These are phyloP conservation scores for Picochlorum sp. DNA, from an alignment of 139 green algal species.

Conservation along the genomic window DNA sequence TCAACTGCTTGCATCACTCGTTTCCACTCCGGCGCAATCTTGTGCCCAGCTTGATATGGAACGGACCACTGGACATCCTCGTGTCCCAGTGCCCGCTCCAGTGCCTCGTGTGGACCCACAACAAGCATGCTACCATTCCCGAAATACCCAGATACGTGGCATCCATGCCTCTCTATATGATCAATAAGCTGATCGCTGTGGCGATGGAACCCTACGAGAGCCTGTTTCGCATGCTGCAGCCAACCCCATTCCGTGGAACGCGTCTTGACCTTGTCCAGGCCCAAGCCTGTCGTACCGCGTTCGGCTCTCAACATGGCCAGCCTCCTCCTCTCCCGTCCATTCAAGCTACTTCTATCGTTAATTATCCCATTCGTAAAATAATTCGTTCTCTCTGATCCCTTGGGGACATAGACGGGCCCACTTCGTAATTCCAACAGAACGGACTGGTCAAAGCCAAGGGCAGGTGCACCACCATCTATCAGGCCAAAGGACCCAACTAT, in stretches of 20 bases:
- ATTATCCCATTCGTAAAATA: too few relatives aligned
- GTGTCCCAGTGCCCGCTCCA: neutral
- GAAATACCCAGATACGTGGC: slow-evolving; percentile 13
- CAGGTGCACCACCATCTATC: neutral
- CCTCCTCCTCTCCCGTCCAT: too few relatives aligned
- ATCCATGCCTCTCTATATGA: slow-evolving; percentile 4
- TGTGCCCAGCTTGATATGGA: slow-evolving; percentile 7
- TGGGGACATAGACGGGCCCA: neutral
- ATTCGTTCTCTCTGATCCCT: too few relatives aligned
- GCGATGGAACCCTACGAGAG: neutral
- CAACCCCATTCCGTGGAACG: slow-evolving; percentile 5
- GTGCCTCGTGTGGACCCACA: slow-evolving; percentile 3
- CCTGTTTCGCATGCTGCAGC: slow-evolving; percentile 3
- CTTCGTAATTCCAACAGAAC: slow-evolving; percentile 4
- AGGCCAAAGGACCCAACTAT: neutral
- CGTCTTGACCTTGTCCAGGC: neutral
- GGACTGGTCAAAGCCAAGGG: neutral
- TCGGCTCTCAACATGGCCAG: too few relatives aligned
- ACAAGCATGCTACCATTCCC: slow-evolving; percentile 21
- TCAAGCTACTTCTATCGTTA: too few relatives aligned
- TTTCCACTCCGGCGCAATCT: slow-evolving; percentile 27
- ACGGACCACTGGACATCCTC: slow-evolving; percentile 12
- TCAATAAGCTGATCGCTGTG: neutral
- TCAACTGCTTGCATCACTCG: neutral
- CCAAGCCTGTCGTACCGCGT: too few relatives aligned